These are phyloP conservation scores for Pestalotiopsis sp. DNA, from an alignment of 2,329 filamentous ascomycete genomes.

Conservation along the genomic window DNA sequence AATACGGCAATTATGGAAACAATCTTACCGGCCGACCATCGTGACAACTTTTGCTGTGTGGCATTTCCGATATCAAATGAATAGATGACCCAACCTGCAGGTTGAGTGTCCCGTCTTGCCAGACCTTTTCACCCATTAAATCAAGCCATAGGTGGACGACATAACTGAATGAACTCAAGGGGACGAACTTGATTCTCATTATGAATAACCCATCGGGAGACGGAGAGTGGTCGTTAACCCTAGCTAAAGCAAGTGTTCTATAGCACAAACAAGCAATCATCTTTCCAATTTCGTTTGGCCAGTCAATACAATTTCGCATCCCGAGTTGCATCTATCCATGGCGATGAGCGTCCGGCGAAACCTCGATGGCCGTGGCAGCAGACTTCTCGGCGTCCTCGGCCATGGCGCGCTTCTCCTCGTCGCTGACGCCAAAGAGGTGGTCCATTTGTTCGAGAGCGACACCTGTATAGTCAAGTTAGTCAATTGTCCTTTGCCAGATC, in stretches of 20 bases:
- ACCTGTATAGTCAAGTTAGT: conserved; percentile 45
- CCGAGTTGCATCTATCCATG: background rate
- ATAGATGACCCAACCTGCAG: no score
- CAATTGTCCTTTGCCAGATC: no score
- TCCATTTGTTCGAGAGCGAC: conserved; percentile 61
- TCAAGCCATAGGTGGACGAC: no score
- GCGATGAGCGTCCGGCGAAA: background rate
- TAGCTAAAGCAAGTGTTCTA: background rate
- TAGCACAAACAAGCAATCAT: background rate
- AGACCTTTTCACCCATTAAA: no score
- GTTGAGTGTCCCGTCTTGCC: no score
- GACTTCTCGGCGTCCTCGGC: conserved; percentile 3
- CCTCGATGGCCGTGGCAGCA: background rate
- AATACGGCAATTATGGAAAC: no score
- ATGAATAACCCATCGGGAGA: background rate
- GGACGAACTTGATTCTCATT: background rate
- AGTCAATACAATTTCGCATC: background rate
- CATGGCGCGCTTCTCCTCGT: conserved; percentile 5
- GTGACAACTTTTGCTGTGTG: no score
- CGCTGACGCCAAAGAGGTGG: conserved; percentile 50
- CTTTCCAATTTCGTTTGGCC: background rate
- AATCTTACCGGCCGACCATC: no score
- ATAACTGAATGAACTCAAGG: no score
- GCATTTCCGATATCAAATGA: no score
- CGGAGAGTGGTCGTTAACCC: background rate